Evolutionary conservation across 2,329 filamentous ascomycete species (phyloP), one percentile per base, ranked within the genome.

Genomic region (Ophiobolus disseminans): DNA sequence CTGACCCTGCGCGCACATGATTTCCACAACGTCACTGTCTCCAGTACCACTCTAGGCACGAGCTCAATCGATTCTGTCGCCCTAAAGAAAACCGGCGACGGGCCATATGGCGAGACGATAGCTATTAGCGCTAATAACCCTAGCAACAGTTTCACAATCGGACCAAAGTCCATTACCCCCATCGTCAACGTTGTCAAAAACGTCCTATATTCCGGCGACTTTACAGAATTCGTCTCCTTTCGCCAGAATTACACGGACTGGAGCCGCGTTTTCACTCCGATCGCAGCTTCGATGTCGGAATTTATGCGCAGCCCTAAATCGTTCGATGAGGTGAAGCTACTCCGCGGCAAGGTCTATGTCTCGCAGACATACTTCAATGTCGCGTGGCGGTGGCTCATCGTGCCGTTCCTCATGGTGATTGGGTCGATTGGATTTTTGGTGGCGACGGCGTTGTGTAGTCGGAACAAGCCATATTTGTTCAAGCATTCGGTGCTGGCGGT

Each of bases 1-100:
- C 21, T 43, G 40, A 43, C 30, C 31, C 16, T 36, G 14, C 36
- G 40, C 31, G 40, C 40, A 30, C 40, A 43, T 13, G 19, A 43
- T 11, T 43, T 22, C 30, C 16, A 17, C 4, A 16, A 43, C 28
- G 40, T 43, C 14, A 5, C 9, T 17, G 36, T 43, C 28, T 23
- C 3, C 19, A 43, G 36, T 17, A 22, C 35, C 30, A 43, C 31
- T 8, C 16, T 36, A n/a, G 10, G 14, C 17, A 23, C 11, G 14
- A 26, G 40, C 40, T 5, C 40, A n/a, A n/a, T n/a, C n/a, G n/a
- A n/a, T n/a, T n/a, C 22, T 19, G 25, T 43, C 6, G 30, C 23
- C n/a, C 17, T 22, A 25, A 35, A 26, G n/a, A 17, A 22, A 39
- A 39, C 20, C 10, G 4, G 4, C 26, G 9, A 14, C n/a, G 30